phyloP scores from a whole-genome alignment of 2,329 filamentous ascomycete genomes.

The Fusarium metavorans region DNA sequence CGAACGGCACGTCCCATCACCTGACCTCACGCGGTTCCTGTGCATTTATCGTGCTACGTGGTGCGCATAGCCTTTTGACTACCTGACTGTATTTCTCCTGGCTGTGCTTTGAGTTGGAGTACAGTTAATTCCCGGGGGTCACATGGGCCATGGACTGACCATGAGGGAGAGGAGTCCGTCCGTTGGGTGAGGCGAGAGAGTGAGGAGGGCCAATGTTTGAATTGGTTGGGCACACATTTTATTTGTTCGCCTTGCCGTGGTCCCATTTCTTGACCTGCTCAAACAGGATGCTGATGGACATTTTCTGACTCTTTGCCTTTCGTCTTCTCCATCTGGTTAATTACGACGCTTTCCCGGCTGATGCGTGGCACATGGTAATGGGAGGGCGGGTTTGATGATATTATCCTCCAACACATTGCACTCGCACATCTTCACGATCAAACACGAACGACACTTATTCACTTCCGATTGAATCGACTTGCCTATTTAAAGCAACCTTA shows the following conservation, averaged over 20 bases:
- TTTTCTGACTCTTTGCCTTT: neutral
- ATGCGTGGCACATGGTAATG: neutral
- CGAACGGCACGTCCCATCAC: slow-evolving; percentile 3
- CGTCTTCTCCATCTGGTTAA: neutral
- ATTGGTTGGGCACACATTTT: neutral
- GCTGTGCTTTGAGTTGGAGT: neutral
- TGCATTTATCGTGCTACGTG: slow-evolving; percentile 18
- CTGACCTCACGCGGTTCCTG: slow-evolving; percentile 29
- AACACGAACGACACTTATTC: neutral
- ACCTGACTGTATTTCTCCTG: neutral
- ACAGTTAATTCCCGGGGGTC: neutral
- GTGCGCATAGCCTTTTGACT: slow-evolving; percentile 7
- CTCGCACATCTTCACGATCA: neutral
- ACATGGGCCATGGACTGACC: slow-evolving; percentile 1
- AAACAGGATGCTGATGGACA: neutral
- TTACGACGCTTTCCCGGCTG: neutral
- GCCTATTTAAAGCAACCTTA: neutral
- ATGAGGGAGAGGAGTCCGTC: neutral
- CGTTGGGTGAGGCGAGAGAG: neutral
- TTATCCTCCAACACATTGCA: neutral
- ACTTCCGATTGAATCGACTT: neutral
- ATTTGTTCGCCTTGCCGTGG: neutral
- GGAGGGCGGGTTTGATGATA: neutral
- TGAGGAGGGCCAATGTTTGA: neutral
- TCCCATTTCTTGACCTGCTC: neutral